These are phyloP conservation scores for Fusarium succisae DNA, from an alignment of 2,329 filamentous ascomycete genomes.

Conservation along the genomic window DNA sequence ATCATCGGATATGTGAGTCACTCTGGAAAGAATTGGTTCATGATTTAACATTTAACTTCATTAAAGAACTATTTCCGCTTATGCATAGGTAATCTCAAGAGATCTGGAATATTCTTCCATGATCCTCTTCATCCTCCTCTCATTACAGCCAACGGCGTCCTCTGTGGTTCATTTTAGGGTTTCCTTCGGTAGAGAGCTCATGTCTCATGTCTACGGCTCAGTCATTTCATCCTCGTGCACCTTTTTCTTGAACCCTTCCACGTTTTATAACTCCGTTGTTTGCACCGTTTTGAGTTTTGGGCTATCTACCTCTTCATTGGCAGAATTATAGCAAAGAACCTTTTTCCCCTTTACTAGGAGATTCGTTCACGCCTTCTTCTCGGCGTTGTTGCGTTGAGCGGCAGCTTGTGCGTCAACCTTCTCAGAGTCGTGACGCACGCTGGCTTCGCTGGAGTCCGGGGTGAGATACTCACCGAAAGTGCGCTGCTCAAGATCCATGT, in stretches of 20 bases:
- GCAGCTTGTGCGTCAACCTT: conserved; percentile 31
- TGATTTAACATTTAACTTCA: conserved; percentile 17
- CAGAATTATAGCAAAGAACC: not conserved
- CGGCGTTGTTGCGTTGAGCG: conserved; percentile 4
- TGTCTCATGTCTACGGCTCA: conserved; percentile 24
- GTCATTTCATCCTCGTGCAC: conserved; percentile 45
- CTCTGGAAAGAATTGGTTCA: rapidly evolving
- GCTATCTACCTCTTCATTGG: not conserved
- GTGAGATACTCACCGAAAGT: conserved; percentile 52
- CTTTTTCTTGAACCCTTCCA: conserved; percentile 26
- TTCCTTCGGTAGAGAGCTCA: conserved; percentile 22
- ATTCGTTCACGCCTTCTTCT: conserved; percentile 37
- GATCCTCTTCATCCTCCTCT: conserved; percentile 7
- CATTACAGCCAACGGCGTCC: conserved; percentile 24
- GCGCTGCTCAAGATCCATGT: conserved; percentile 52
- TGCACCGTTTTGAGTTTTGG: conserved; percentile 8
- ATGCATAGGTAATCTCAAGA: conserved; percentile 22
- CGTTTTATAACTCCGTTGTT: conserved; percentile 14
- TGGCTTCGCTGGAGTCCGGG: conserved; percentile 41
- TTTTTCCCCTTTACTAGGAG: not conserved
- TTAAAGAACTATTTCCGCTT: conserved; percentile 29
- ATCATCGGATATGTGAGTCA: rapidly evolving
- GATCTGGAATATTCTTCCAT: conserved; percentile 22
- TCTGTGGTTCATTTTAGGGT: conserved; percentile 22
- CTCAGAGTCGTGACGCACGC: conserved; percentile 40